Percentiles rank a stretch among this genome's conserved stretches.
Conservation (phyloP, 306 rosid species). For the Hippophae gyantsensis region DNA sequence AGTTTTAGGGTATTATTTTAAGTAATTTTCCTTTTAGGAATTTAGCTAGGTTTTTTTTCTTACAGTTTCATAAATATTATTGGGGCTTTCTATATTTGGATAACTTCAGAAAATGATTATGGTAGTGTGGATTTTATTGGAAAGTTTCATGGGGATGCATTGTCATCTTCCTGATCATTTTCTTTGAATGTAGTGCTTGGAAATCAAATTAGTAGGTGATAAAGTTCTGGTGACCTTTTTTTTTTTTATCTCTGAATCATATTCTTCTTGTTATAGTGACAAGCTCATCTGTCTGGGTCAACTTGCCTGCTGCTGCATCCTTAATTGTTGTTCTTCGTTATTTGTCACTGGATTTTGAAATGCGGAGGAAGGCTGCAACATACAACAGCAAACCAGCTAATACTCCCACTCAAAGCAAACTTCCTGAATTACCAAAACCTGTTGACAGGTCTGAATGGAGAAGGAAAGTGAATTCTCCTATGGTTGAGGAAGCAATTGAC, state of each 20-base stretch:
- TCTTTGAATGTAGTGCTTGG: too few relatives aligned
- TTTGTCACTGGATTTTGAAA: slow-evolving; percentile 71
- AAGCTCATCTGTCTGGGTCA: slow-evolving; percentile 95
- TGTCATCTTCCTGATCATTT: too few relatives aligned
- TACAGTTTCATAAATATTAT: too few relatives aligned
- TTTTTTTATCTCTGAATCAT: not conserved
- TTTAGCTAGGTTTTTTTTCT: too few relatives aligned
- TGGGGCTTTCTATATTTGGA: too few relatives aligned
- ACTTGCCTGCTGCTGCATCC: slow-evolving; percentile 90
- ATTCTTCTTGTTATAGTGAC: slow-evolving; percentile 63
- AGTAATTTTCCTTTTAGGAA: too few relatives aligned
- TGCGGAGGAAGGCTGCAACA: slow-evolving; percentile 76
- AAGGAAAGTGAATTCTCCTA: slow-evolving; percentile 80
- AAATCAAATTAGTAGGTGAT: too few relatives aligned
- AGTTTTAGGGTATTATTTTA: too few relatives aligned
- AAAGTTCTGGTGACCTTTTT: too few relatives aligned
- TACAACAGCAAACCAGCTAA: slow-evolving; percentile 53
- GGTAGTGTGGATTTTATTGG: too few relatives aligned
- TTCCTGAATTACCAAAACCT: slow-evolving; percentile 35
- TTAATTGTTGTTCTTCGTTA: slow-evolving; percentile 65
- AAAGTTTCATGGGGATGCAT: too few relatives aligned
- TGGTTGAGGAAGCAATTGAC: slow-evolving; percentile 86
- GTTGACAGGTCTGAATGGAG: slow-evolving; percentile 71
- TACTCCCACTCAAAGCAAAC: slow-evolving; percentile 44
- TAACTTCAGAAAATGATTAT: too few relatives aligned